Conservation (phyloP, 257 asterid species). For the Penstemon eatonii region DNA sequence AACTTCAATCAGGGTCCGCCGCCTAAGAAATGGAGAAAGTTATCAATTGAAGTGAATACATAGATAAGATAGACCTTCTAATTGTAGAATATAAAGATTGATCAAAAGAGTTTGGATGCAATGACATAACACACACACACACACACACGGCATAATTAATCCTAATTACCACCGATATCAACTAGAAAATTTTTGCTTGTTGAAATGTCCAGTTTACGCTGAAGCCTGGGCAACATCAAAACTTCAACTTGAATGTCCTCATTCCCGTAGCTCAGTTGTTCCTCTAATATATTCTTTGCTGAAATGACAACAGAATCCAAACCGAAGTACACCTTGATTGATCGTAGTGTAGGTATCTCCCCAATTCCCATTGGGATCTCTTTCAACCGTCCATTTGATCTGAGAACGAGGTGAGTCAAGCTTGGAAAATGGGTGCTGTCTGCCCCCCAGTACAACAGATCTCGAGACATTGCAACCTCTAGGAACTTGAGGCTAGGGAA, state of each 20-base stretch:
- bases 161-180: no score
- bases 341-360: neutral
- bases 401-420: constrained; percentile 12
- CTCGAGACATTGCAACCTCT: neutral
- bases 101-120: no score
- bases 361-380: constrained; percentile 11
- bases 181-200: no score
- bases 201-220: no score
- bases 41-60: no score
- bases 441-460: constrained; percentile 19
- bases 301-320: neutral
- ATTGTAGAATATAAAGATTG: no score
- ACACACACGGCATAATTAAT: no score
- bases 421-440: constrained; percentile 7
- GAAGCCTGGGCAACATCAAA: no score
- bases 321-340: neutral
- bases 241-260: neutral
- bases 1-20: no score
- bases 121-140: no score
- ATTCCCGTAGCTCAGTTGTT: constrained; percentile 16
- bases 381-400: neutral
- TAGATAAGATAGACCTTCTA: no score
- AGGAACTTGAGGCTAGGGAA: constrained; percentile 14
- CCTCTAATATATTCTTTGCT: constrained; percentile 1
- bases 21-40: no score